These are phyloP conservation scores for Cenchrus fungigraminus DNA, from an alignment of 176 grass and related monocot genomes.

Conservation along the genomic window DNA sequence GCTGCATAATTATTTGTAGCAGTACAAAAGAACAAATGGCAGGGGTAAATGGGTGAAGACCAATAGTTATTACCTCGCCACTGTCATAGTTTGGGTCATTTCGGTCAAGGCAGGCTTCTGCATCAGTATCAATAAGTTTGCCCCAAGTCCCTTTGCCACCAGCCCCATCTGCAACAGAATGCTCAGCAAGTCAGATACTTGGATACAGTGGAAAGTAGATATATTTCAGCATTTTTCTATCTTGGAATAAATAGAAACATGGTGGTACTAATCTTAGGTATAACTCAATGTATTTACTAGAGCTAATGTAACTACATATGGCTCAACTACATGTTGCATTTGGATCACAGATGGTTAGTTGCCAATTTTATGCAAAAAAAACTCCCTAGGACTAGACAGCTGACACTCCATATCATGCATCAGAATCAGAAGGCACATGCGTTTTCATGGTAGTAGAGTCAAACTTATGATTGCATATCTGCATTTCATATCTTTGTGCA, in stretches of 20 bases:
- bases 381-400: background rate
- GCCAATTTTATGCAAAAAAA: background rate
- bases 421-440: background rate
- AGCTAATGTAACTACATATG: background rate
- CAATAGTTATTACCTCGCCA: constrained; percentile 66
- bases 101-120: constrained; percentile 70
- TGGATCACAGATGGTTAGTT: background rate
- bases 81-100: constrained; percentile 99
- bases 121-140: constrained; percentile 78
- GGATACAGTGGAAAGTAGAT: background rate
- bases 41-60: constrained; percentile 29
- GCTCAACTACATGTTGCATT: background rate
- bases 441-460: background rate
- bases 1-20: constrained; percentile 4
- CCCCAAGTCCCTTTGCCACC: constrained; percentile 97
- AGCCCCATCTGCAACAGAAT: constrained; percentile 81
- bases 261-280: constrained; percentile 6
- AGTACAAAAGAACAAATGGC: constrained; percentile 11
- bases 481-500: constrained; percentile 19
- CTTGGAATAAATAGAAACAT: background rate
- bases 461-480: background rate
- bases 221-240: background rate
- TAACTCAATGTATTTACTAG: constrained; percentile 11
- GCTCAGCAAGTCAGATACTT: constrained; percentile 34
- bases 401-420: constrained; percentile 2